Evolutionary conservation across 192 early-diverging fungal genomes (phyloP).

Genomic region (Paraglomus brasilianum): DNA sequence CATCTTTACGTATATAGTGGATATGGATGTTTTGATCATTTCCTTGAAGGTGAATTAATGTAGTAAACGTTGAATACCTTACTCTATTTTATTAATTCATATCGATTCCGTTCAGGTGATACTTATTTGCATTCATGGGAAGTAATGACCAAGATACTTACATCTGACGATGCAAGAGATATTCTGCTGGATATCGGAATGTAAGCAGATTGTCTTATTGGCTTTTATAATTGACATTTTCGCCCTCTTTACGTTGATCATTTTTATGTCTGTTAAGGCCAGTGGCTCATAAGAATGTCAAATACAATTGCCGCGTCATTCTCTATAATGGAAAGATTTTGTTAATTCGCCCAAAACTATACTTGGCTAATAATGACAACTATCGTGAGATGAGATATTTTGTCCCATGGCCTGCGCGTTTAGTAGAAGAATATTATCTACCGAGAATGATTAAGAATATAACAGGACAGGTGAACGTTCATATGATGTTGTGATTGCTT

Average conservation of each 20-base stretch:
- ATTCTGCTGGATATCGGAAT: conserved; percentile 96
- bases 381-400: conserved; percentile 98
- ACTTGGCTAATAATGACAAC: conserved; percentile 96
- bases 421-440: conserved; percentile 75
- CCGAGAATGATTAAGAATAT: conserved; percentile 79
- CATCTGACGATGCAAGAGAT: conserved; percentile 58
- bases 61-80: not conserved
- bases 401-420: conserved; percentile 71
- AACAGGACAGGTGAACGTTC: conserved; percentile 62
- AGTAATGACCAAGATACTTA: conserved; percentile 73
- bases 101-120: conserved; percentile 58
- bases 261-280: conserved; percentile 58
- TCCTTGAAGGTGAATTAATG: conserved; percentile 76
- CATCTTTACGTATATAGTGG: conserved; percentile 54
- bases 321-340: conserved; percentile 79
- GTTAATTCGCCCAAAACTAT: conserved; percentile 96
- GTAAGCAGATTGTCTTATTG: conserved; percentile 48
- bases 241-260: conserved; percentile 11
- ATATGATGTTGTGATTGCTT: not conserved
- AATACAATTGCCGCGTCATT: conserved; percentile 97
- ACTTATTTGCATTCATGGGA: conserved; percentile 96
- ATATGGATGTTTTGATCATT: conserved; percentile 98
- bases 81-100: not conserved
- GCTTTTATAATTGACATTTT: not conserved
- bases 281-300: conserved; percentile 83